Percentiles rank a stretch among this genome's conserved stretches.
phyloP scores from a whole-genome alignment of 202 grass and related monocot genomes.

The Thinopyrum obtusiflorum region DNA sequence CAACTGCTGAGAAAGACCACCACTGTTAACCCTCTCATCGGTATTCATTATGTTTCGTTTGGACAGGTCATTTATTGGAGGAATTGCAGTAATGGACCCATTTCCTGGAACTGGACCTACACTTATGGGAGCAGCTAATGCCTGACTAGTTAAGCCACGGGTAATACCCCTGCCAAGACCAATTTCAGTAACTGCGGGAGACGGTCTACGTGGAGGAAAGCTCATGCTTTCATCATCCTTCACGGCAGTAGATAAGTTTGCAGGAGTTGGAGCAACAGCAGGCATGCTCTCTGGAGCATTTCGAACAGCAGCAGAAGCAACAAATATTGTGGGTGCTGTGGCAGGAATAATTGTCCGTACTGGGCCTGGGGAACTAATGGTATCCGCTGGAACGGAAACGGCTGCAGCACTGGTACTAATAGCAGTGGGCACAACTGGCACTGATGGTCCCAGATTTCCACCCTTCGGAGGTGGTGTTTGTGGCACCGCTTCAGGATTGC shows the following conservation, averaged over 20 bases:
- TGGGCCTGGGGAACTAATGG: slow-evolving; percentile 63
- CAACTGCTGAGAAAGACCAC: slow-evolving; percentile 56
- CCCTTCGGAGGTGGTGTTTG: slow-evolving; percentile 75
- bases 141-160: slow-evolving; percentile 56
- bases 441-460: slow-evolving; percentile 48
- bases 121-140: slow-evolving; percentile 52
- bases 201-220: slow-evolving; percentile 62
- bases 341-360: slow-evolving; percentile 41
- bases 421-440: slow-evolving; percentile 32
- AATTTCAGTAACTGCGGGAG: slow-evolving; percentile 64
- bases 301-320: slow-evolving; percentile 50
- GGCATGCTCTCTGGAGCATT: slow-evolving; percentile 56
- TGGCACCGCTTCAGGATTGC: slow-evolving; percentile 52
- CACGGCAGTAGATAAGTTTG: slow-evolving; percentile 46
- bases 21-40: slow-evolving; percentile 60
- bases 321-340: slow-evolving; percentile 46
- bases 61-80: slow-evolving; percentile 55
- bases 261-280: slow-evolving; percentile 47
- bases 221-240: slow-evolving; percentile 85
- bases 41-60: slow-evolving; percentile 58
- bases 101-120: slow-evolving; percentile 51
- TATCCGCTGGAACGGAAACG: slow-evolving; percentile 36
- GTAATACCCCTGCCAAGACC: slow-evolving; percentile 56
- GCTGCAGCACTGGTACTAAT: slow-evolving; percentile 43
- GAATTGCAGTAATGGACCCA: slow-evolving; percentile 58